phyloP scores from a whole-genome alignment of 148 eudicot species.

The Vaccinium myrtillus region DNA sequence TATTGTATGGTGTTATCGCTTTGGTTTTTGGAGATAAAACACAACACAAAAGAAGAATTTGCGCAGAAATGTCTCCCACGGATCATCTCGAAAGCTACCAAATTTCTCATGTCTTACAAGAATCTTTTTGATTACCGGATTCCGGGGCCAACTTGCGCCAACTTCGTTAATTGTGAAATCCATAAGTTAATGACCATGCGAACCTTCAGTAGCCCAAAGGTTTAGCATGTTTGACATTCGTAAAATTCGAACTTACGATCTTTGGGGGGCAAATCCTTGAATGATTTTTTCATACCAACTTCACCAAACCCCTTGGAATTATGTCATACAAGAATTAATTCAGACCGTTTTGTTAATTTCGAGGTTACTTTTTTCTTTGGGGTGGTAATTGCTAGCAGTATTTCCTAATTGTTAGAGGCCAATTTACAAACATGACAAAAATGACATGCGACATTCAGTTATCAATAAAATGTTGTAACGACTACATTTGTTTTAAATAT shows the following conservation, averaged over 20 bases:
- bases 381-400: not conserved
- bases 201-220: no score
- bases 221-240: no score
- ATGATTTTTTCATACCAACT: no score
- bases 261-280: no score
- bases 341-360: not conserved
- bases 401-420: not conserved
- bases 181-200: no score
- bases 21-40: not conserved
- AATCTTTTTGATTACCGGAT: no score
- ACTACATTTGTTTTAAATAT: not conserved
- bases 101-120: not conserved
- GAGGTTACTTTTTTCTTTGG: not conserved
- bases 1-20: not conserved
- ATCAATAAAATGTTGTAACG: not conserved
- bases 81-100: not conserved
- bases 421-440: not conserved
- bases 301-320: no score
- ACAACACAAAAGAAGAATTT: not conserved
- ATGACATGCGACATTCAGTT: not conserved
- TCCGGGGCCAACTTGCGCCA: no score
- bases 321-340: not conserved
- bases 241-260: no score
- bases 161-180: no score
- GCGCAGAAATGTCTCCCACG: constrained; percentile 5